These are phyloP conservation scores for Beauveria rudraprayagi DNA, from an alignment of 2,329 filamentous ascomycete genomes.

Conservation along the genomic window DNA sequence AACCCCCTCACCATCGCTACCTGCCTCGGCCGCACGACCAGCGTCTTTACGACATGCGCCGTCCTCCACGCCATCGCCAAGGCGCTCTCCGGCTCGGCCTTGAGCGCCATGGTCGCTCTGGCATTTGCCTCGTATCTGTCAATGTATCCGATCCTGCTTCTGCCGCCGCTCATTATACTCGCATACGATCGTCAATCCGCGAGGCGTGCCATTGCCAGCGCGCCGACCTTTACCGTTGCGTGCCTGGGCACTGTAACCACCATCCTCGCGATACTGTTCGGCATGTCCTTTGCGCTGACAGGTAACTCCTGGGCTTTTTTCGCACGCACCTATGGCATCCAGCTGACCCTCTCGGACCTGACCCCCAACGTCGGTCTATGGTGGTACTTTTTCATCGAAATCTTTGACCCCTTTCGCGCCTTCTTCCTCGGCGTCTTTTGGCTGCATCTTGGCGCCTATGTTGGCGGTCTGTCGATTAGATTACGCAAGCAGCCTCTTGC, in stretches of 20 bases:
- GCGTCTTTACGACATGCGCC: constrained; percentile 79
- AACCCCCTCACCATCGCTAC: constrained; percentile 91
- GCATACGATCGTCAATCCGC: constrained; percentile 59
- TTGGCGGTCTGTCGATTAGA: constrained; percentile 75
- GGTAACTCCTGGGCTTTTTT: constrained; percentile 82
- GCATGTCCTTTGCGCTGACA: constrained; percentile 64
- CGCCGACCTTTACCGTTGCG: constrained; percentile 43
- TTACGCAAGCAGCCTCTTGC: constrained; percentile 80
- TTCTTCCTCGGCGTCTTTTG: constrained; percentile 99
- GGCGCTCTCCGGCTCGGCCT: constrained; percentile 63
- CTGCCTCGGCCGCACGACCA: constrained; percentile 83
- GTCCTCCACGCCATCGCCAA: constrained; percentile 77
- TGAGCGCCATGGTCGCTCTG: constrained; percentile 75
- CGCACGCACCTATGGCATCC: constrained; percentile 82
- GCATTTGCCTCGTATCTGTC: constrained; percentile 86
- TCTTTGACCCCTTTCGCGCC: constrained; percentile 95
- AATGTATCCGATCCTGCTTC: constrained; percentile 81
- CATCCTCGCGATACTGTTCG: constrained; percentile 55
- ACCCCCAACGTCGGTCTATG: constrained; percentile 93
- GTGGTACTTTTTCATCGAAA: constrained; percentile 99
- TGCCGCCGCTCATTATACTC: constrained; percentile 73
- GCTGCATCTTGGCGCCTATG: constrained; percentile 87
- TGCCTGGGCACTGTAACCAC: constrained; percentile 45
- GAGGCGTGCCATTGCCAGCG: constrained; percentile 27
- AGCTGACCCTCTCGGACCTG: constrained; percentile 82